Conservation (phyloP, 169 alveolate genomes). For the Eimeria nieschulzi region DNA sequence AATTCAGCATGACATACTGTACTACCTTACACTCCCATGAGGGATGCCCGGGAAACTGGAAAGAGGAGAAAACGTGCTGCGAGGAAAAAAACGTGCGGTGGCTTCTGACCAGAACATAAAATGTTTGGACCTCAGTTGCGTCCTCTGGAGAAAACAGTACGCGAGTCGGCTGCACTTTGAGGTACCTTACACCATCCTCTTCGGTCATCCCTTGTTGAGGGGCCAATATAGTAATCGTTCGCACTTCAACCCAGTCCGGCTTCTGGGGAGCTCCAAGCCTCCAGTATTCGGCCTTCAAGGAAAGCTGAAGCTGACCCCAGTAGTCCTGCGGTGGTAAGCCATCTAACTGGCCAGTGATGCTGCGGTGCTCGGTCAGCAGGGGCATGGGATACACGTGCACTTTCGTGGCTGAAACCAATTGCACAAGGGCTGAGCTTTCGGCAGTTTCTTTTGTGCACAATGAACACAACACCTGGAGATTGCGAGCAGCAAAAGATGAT, state of each 20-base stretch:
- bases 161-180: conserved; percentile 44
- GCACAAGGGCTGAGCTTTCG: conserved; percentile 28
- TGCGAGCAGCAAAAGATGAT: not conserved
- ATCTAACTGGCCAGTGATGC: not conserved
- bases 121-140: conserved; percentile 15
- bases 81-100: not conserved
- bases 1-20: too few species aligned
- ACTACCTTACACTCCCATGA: too few species aligned
- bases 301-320: conserved; percentile 48
- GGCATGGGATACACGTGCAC: conserved; percentile 18
- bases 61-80: too few species aligned
- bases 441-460: conserved; percentile 28
- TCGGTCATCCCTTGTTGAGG: conserved; percentile 27
- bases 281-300: conserved; percentile 56
- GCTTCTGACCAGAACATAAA: conserved; percentile 50
- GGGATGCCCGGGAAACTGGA: too few species aligned
- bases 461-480: conserved; percentile 27
- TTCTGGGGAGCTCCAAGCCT: conserved; percentile 45
- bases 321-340: conserved; percentile 34
- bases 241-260: conserved; percentile 48
- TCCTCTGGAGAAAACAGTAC: conserved; percentile 31
- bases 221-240: not conserved
- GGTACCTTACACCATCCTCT: conserved; percentile 49
- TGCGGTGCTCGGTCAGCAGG: conserved; percentile 35
- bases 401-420: conserved; percentile 52